Conservation (phyloP, 805 yeast species). For the Peterozyma xylosa region DNA sequence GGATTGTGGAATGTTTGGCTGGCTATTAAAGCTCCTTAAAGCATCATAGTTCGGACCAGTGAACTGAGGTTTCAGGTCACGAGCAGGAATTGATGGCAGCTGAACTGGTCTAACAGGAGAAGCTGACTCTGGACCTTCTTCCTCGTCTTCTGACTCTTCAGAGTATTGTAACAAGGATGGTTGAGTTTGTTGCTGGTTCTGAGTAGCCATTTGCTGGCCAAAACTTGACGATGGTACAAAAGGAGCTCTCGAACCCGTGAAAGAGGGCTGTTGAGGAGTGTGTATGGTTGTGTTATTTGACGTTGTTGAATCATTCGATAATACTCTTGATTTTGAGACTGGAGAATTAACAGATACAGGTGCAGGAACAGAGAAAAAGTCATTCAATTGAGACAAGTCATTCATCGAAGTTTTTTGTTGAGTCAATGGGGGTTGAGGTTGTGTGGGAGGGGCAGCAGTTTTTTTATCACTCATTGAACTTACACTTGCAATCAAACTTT, state of each 20-base stretch:
- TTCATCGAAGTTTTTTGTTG: slow-evolving; percentile 46
- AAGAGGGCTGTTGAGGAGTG: slow-evolving; percentile 18
- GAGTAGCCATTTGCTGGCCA: slow-evolving; percentile 58
- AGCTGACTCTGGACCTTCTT: slow-evolving; percentile 19
- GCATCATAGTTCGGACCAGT: slow-evolving; percentile 40
- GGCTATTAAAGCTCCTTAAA: slow-evolving; percentile 23
- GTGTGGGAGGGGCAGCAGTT: slow-evolving; percentile 9
- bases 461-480: slow-evolving; percentile 2
- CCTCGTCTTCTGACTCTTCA: slow-evolving; percentile 29
- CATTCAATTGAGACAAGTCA: slow-evolving; percentile 57
- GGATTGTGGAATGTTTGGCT: slow-evolving; percentile 5
- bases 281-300: slow-evolving; percentile 7
- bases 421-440: slow-evolving; percentile 21
- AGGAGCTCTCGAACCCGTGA: slow-evolving; percentile 24
- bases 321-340: slow-evolving; percentile 6
- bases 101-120: slow-evolving; percentile 16
- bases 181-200: slow-evolving; percentile 19
- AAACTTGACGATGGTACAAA: slow-evolving; percentile 82
- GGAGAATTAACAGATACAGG: slow-evolving; percentile 11
- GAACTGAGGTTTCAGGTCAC: slow-evolving; percentile 26
- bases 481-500: slow-evolving; percentile 38
- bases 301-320: slow-evolving; percentile 2
- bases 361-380: slow-evolving; percentile 41
- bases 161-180: slow-evolving; percentile 25
- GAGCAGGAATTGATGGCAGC: slow-evolving; percentile 24